These are phyloP conservation scores for Boletus fagicola DNA, from an alignment of 768 basidiomycete species.

Conservation along the genomic window DNA sequence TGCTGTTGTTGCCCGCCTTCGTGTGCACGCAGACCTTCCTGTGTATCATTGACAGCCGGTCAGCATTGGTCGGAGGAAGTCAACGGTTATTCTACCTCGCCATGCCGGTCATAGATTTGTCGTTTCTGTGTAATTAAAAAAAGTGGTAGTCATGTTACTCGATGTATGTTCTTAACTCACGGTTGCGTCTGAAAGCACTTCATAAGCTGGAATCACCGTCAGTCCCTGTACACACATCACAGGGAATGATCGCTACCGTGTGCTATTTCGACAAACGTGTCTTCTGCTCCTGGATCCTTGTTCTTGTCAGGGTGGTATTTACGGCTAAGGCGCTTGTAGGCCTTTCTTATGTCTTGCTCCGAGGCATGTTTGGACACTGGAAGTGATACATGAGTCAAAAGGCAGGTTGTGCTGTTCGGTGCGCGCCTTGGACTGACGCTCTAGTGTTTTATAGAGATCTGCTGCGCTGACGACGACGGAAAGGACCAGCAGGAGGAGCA, in stretches of 20 bases:
- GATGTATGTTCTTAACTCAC: slow-evolving; percentile 41
- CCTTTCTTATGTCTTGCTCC: slow-evolving; percentile 86
- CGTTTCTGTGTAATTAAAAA: slow-evolving; percentile 61
- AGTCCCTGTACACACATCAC: slow-evolving; percentile 2
- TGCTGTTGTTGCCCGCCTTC: slow-evolving; percentile 78
- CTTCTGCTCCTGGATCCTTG: slow-evolving; percentile 76
- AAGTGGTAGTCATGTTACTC: neutral
- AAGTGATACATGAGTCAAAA: slow-evolving; percentile 22
- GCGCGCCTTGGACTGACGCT: slow-evolving; percentile 57
- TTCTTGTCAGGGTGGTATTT: slow-evolving; percentile 97
- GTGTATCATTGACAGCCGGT: slow-evolving; percentile 12
- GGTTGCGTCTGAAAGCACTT: slow-evolving; percentile 84
- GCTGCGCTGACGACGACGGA: slow-evolving; percentile 44
- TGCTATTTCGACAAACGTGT: slow-evolving; percentile 87
- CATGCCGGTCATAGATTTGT: slow-evolving; percentile 90
- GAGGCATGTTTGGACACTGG: slow-evolving; percentile 73
- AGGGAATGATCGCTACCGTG: slow-evolving; percentile 55
- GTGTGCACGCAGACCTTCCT: slow-evolving; percentile 91
- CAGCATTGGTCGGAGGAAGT: neutral
- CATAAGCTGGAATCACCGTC: slow-evolving; percentile 63
- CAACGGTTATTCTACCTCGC: slow-evolving; percentile 54
- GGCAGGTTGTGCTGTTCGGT: slow-evolving; percentile 15
- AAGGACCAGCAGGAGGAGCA: slow-evolving; percentile 33
- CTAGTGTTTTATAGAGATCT: slow-evolving; percentile 81
- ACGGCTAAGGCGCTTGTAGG: slow-evolving; percentile 86